Evolutionary conservation across 177 flowering plant genomes (phyloP).

Genomic region (Vitis hybrid): DNA sequence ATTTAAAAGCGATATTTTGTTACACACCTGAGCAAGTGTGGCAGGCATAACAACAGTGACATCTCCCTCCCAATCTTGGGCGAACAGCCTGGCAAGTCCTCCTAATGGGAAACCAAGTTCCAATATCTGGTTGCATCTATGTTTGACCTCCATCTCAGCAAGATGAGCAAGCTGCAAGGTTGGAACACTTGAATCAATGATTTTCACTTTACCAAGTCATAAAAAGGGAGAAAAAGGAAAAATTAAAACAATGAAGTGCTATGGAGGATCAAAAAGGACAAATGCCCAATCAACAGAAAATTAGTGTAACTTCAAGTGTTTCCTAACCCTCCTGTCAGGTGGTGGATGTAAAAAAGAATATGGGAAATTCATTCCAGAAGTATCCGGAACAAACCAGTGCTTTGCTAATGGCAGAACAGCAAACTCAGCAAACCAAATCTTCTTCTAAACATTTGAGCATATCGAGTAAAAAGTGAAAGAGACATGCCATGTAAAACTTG

Average conservation of each 20-base stretch:
- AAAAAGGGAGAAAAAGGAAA: neutral
- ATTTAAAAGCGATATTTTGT: neutral
- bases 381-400: no score
- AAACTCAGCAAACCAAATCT: neutral
- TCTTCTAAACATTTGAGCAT: no score
- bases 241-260: neutral
- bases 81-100: slow-evolving; percentile 85
- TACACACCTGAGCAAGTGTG: slow-evolving; percentile 86
- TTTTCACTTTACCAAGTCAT: neutral
- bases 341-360: no score
- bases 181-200: slow-evolving; percentile 10
- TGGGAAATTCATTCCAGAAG: no score
- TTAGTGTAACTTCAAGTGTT: no score
- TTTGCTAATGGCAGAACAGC: no score
- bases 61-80: slow-evolving; percentile 99
- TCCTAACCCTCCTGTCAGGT: no score
- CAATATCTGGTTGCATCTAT: slow-evolving; percentile 87
- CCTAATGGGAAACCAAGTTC: slow-evolving; percentile 96
- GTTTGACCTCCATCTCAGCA: slow-evolving; percentile 95
- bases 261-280: neutral
- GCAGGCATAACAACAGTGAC: slow-evolving; percentile 99
- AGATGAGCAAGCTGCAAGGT: slow-evolving; percentile 82
- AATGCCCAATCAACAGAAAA: neutral
- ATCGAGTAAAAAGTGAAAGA: no score
- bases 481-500: neutral